phyloP scores from a whole-genome alignment of 345 rosid genomes.

The Syzygium grande region DNA sequence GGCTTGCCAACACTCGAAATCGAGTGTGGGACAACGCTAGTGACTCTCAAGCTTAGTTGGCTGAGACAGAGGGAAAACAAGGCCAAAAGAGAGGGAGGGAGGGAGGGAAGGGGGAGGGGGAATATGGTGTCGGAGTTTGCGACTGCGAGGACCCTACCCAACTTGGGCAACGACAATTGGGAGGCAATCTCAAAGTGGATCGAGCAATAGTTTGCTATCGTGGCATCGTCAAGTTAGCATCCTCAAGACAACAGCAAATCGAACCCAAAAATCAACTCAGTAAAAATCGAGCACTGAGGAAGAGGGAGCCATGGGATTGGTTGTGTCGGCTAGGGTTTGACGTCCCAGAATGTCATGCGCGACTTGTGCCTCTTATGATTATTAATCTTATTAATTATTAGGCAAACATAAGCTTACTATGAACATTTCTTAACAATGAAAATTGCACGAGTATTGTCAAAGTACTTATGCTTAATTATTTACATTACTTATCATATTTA shows the following conservation, averaged over 20 bases:
- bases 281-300: neutral
- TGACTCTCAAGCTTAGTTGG: neutral
- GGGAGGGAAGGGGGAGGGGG: neutral
- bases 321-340: no score
- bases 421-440: no score
- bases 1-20: neutral
- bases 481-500: no score
- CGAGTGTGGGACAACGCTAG: neutral
- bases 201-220: neutral
- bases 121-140: no score
- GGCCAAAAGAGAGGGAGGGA: neutral
- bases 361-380: no score
- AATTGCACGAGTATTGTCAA: no score
- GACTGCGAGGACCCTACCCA: no score
- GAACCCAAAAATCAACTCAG: neutral
- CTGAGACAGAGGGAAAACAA: neutral
- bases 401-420: no score
- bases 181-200: neutral
- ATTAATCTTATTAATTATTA: no score
- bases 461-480: no score
- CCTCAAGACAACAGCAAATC: neutral
- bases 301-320: neutral
- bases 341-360: no score
- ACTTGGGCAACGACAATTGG: accelerated
- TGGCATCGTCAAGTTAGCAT: neutral